Evolutionary conservation across 148 eudicot genomes (phyloP), one percentile per base, ranked within the genome.

Genomic region (Rhododendron mucronatum): DNA sequence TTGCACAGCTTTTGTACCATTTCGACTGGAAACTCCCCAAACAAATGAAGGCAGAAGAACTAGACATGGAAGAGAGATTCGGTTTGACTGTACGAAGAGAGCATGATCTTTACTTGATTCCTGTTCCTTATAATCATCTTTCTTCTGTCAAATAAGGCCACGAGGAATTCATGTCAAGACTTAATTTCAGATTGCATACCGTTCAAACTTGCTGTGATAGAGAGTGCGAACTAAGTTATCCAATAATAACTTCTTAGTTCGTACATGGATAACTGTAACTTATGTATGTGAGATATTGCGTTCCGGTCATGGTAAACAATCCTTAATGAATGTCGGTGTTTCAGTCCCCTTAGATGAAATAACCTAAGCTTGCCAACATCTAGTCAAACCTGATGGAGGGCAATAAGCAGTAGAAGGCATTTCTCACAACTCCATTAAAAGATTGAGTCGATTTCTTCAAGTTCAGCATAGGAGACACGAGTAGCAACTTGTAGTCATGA

Each of bases 1-100:
- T 89, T 2, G 91, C 88, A 12, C 84, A 74, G 53, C 51, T 88
- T 12, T 81, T 90, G 4, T 89, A 83, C 73, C 85, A 87, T 71
- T 89, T 89, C 50, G 86, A 87, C 3, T 87, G 88, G 89, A 76
- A 85, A 82, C 73, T 89, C 3, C 86, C 89, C n/a, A 3, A n/a
- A 33, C 84, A 82, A 20, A 16, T 85, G 37, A 57, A 15, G 55
- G 51, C 41, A 0, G 75, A 74, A 35, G 78, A 74, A 33, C 45
- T 74, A 14, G 44, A 74, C 41, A 35, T 74, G 78, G 78, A 74
- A 74, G 78, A 74, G 78, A 11, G 44, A 5, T 37, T 74, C 4
- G 78, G 78, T 14, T 35, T 35, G 44, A 35, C 21, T 35, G 44
- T 74, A 37, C 33, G 78, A 35, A 74, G 45, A 74, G 28, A 33